Evolutionary conservation across 2,329 filamentous ascomycete genomes (phyloP), one percentile per base, ranked within the genome.

Genomic region (Fusarium tuaranense): DNA sequence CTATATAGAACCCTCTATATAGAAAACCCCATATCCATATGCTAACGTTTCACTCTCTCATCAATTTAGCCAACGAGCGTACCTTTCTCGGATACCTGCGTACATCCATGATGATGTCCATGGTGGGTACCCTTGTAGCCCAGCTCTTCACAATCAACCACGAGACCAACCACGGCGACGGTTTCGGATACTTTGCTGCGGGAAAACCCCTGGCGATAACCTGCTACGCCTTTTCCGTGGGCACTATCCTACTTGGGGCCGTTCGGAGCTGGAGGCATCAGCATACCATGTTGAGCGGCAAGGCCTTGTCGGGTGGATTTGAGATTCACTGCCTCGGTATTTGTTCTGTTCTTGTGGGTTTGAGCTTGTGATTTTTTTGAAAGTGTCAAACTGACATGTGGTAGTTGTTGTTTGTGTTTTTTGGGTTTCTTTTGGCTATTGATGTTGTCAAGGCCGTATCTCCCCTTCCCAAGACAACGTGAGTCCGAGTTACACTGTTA

Each of bases 41-140:
- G 32, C 71, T 73, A 41, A 73, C 39, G 27, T 46, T 46, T 46
- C 41, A 34, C 32, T 34, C 30, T 10, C 27, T 30, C 27, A 8
- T 30, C 39, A 32, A 10, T 41, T 18, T 55, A 94, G 93, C 93
- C 41, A 88, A 94, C 65, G 92, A 95, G 82, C 87, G 93, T 67
- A 95, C 93, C 20, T 95, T 92, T 79, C 88, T 95, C 20, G 92
- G 88, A 34, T 95, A 94, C 80, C 86, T 94, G 34, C 89, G 93
- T 22, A 95, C 92, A 2, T 93, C 92, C 0, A 82, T 93, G 41
- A 87, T 89, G n/a, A 85, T 94, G 44, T 91, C 92, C 16, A 92
- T 94, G 83, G 84, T 91, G 22, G 92, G 92, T 20, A 89, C 92
- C 4, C 76, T 90, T 4, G 87, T 92, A 32, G 90, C 92, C 0